phyloP scores from a whole-genome alignment of 2,329 filamentous ascomycete genomes.

The Aspergillus tubingensis region DNA sequence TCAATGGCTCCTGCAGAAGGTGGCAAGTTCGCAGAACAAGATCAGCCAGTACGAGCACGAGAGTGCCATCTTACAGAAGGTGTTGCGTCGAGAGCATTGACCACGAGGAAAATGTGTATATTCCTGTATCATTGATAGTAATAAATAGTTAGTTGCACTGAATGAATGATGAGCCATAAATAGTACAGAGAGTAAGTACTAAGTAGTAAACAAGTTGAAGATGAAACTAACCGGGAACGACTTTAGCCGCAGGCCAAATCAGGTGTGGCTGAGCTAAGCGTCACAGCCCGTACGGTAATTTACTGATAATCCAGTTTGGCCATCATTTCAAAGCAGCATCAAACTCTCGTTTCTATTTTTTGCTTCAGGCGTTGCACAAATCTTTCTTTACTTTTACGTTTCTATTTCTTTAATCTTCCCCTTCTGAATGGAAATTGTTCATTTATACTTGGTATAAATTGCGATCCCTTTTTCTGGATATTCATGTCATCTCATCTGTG shows the following conservation, averaged over 20 bases:
- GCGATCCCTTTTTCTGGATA: background rate
- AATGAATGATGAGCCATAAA: background rate
- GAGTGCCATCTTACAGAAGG: slow-evolving; percentile 70
- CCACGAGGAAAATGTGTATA: background rate
- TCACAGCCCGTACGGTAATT: too few species aligned
- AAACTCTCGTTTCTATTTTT: too few species aligned
- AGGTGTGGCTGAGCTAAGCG: background rate
- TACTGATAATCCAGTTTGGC: too few species aligned
- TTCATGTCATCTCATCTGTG: background rate
- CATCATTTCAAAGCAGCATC: too few species aligned
- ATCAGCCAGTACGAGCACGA: slow-evolving; percentile 73
- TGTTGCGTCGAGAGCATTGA: slow-evolving; percentile 59
- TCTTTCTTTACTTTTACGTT: too few species aligned
- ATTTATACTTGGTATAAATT: background rate
- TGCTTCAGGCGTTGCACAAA: too few species aligned
- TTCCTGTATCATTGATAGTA: too few species aligned
- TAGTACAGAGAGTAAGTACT: background rate
- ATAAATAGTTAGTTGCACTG: background rate
- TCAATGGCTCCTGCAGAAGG: slow-evolving; percentile 71
- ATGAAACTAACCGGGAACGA: too few species aligned
- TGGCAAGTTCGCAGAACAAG: slow-evolving; percentile 72
- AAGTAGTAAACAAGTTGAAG: too few species aligned
- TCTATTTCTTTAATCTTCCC: too few species aligned
- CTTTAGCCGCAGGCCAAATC: background rate
- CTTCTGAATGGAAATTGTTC: too few species aligned